Conservation (phyloP, 2,329 filamentous ascomycete species). For the Pseudopithomyces maydicus region DNA sequence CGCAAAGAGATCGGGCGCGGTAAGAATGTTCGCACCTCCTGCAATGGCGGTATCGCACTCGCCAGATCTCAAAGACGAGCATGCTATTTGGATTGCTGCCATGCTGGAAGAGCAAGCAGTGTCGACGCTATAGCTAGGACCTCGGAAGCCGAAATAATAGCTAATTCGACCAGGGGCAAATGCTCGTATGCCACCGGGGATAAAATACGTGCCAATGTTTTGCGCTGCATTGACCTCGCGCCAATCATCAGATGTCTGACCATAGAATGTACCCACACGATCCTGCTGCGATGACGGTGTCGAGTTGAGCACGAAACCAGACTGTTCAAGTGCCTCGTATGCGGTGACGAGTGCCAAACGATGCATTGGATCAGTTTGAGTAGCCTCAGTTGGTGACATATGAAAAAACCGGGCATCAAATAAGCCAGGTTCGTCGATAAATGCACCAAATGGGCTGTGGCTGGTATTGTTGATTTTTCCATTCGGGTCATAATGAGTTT, state of each 20-base stretch:
- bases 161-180: constrained; percentile 49
- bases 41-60: constrained; percentile 32
- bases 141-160: constrained; percentile 39
- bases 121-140: constrained; percentile 49
- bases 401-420: constrained; percentile 38
- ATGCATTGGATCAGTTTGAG: constrained; percentile 28
- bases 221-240: constrained; percentile 22
- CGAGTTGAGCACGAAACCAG: constrained; percentile 25
- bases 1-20: constrained; percentile 34
- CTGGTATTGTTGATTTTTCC: constrained; percentile 20
- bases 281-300: constrained; percentile 19
- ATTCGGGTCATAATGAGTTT: constrained; percentile 18
- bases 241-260: constrained; percentile 22
- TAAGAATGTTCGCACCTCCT: constrained; percentile 27
- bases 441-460: constrained; percentile 21
- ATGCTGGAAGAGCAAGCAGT: constrained; percentile 34
- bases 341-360: constrained; percentile 28
- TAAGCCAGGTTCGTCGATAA: constrained; percentile 28
- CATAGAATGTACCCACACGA: constrained; percentile 23
- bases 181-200: constrained; percentile 58
- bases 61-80: constrained; percentile 32
- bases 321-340: constrained; percentile 29
- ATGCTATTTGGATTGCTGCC: constrained; percentile 22
- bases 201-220: constrained; percentile 28
- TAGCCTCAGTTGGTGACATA: constrained; percentile 33